Percentiles rank a stretch among this genome's conserved stretches.
Evolutionary conservation across 805 yeast genomes (phyloP).

Genomic region (Metschnikowia drakensbergensis): DNA sequence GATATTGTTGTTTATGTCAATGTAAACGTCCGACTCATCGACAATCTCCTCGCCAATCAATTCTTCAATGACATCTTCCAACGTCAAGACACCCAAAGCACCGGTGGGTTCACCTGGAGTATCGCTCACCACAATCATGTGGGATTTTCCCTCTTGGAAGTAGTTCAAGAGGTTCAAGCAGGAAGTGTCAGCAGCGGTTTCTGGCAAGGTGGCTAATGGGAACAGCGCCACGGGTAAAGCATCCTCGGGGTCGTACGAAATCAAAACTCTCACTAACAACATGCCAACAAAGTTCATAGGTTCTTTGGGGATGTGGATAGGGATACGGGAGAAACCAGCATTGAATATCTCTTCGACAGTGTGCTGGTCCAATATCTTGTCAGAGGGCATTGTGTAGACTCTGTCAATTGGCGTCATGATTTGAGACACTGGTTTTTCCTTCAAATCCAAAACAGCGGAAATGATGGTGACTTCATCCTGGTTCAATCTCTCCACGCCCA

Average conservation of each 20-base stretch:
- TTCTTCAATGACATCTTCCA: slow-evolving; percentile 98
- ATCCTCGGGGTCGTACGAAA: slow-evolving; percentile 96
- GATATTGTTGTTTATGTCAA: slow-evolving; percentile 85
- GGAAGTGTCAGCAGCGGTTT: slow-evolving; percentile 86
- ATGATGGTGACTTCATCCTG: slow-evolving; percentile 96
- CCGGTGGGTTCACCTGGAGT: slow-evolving; percentile 82
- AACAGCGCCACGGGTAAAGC: slow-evolving; percentile 87
- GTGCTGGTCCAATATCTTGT: slow-evolving; percentile 73
- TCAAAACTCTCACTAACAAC: slow-evolving; percentile 87
- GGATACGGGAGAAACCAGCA: slow-evolving; percentile 93
- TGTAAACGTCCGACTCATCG: slow-evolving; percentile 91
- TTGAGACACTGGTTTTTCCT: slow-evolving; percentile 79
- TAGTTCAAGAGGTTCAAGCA: slow-evolving; percentile 91
- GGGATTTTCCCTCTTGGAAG: slow-evolving; percentile 97
- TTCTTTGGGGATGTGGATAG: slow-evolving; percentile 86
- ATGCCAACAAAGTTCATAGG: slow-evolving; percentile 91
- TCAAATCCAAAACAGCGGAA: slow-evolving; percentile 87
- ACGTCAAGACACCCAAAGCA: slow-evolving; percentile 85
- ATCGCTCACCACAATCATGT: slow-evolving; percentile 89
- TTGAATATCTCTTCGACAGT: slow-evolving; percentile 87
- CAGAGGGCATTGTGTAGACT: slow-evolving; percentile 84
- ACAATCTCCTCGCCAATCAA: slow-evolving; percentile 96
- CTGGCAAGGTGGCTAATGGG: slow-evolving; percentile 95
- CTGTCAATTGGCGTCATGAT: slow-evolving; percentile 94
- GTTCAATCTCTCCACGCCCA: slow-evolving; percentile 92